A percentile compares a stretch with the other conserved stretches of the same genome.
These are phyloP conservation scores for Gynostemma pentaphyllum DNA, from an alignment of 306 rosid genomes.

Conservation along the genomic window DNA sequence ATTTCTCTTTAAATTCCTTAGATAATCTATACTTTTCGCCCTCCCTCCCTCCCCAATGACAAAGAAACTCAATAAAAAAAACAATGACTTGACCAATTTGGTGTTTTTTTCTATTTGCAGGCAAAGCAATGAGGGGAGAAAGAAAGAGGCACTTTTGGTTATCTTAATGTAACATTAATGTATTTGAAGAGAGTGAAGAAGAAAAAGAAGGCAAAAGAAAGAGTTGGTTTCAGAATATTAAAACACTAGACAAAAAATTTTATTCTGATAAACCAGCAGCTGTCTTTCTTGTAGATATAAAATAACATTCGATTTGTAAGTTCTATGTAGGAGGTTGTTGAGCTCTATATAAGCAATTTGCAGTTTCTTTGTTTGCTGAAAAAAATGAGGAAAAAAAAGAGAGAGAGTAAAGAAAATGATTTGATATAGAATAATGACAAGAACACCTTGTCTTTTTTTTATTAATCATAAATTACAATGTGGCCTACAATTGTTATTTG, in stretches of 20 bases:
- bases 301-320: background rate
- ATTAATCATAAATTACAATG: background rate
- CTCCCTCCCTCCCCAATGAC: background rate
- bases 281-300: background rate
- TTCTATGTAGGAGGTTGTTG: background rate
- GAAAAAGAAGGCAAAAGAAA: background rate
- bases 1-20: too few species aligned
- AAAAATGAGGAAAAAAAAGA: background rate
- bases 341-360: background rate
- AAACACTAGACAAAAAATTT: background rate
- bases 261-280: background rate
- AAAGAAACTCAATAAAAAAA: background rate
- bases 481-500: background rate
- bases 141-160: background rate
- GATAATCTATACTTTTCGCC: too few species aligned
- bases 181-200: background rate
- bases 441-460: slow-evolving; percentile 1
- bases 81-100: background rate
- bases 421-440: slow-evolving; percentile 1
- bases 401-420: background rate
- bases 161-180: background rate
- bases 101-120: slow-evolving; percentile 22
- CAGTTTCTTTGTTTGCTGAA: background rate
- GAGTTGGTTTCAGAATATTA: background rate
- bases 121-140: slow-evolving; percentile 48